Conservation (phyloP, 306 rosid genomes). For the Heteromeles arbutifolia region DNA sequence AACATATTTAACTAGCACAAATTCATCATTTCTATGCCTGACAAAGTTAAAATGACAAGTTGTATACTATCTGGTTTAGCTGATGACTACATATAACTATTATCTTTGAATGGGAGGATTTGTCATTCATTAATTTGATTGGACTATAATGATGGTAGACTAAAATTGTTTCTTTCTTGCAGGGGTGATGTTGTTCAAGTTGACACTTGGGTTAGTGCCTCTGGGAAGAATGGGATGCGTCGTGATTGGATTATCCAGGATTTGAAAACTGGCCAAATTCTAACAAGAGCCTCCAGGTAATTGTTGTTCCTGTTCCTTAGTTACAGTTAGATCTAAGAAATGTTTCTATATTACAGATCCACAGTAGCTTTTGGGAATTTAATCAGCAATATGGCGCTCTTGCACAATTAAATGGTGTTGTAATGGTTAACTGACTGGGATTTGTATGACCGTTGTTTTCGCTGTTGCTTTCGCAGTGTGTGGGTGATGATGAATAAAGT, state of each 20-base stretch:
- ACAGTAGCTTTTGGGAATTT: not conserved
- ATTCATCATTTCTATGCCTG: not conserved
- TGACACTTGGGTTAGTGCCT: conserved; percentile 86
- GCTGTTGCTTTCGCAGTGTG: conserved; percentile 56
- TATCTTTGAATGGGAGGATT: not conserved
- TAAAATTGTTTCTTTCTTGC: conserved; percentile 19
- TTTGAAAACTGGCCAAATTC: conserved; percentile 60
- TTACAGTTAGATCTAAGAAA: not conserved
- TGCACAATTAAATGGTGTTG: not conserved
- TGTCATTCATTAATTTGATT: not conserved
- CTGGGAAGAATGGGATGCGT: conserved; percentile 96
- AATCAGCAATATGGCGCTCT: not conserved
- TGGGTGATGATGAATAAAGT: conserved; percentile 99
- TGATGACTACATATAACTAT: not conserved
- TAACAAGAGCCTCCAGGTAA: conserved; percentile 95
- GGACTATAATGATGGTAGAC: not conserved
- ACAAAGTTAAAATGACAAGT: not conserved
- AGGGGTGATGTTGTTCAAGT: conserved; percentile 99
- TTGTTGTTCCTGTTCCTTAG: not conserved
- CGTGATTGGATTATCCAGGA: conserved; percentile 94
- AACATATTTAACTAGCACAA: not conserved
- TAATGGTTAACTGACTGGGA: not conserved
- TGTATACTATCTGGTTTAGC: not conserved
- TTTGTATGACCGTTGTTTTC: conserved; percentile 10
- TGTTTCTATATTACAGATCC: not conserved